These are phyloP conservation scores for Arthrobotrys musiformis DNA, from an alignment of 2,329 filamentous ascomycete genomes.

Conservation along the genomic window DNA sequence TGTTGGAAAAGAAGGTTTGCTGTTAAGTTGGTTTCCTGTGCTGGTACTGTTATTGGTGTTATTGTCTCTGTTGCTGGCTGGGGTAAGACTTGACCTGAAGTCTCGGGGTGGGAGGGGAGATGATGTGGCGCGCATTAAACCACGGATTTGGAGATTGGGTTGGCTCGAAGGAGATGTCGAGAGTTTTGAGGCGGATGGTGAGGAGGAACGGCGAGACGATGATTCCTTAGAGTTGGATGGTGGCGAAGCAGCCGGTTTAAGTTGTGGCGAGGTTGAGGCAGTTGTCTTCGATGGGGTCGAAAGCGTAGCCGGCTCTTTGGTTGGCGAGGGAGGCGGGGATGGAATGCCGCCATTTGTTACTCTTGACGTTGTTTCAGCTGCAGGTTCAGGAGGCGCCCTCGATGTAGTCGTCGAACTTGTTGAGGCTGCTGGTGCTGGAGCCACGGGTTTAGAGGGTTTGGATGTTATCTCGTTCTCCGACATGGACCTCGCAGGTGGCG, in stretches of 20 bases:
- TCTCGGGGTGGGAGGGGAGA: conserved; percentile 47
- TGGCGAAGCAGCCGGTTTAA: conserved; percentile 10
- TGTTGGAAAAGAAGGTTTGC: conserved; percentile 38
- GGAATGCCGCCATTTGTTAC: conserved; percentile 52
- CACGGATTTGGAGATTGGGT: conserved; percentile 27
- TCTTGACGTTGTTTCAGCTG: conserved; percentile 15
- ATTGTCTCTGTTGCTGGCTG: not conserved
- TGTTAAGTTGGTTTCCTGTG: conserved; percentile 7
- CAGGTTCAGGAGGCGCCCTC: not conserved
- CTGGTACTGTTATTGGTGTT: not conserved
- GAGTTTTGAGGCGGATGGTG: conserved; percentile 42
- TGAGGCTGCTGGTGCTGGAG: not conserved
- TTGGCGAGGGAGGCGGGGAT: conserved; percentile 51
- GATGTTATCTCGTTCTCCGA: conserved; percentile 14
- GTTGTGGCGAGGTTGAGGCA: conserved; percentile 6
- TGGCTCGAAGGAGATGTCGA: conserved; percentile 26
- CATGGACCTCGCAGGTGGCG: not conserved
- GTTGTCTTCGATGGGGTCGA: not conserved
- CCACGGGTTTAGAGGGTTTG: not conserved
- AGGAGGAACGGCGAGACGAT: conserved; percentile 42
- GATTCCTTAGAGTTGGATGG: conserved; percentile 11
- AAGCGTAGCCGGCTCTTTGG: conserved; percentile 21
- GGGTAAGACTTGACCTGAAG: conserved; percentile 36
- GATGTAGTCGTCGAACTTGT: not conserved
- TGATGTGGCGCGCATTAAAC: conserved; percentile 44